Evolutionary conservation across 331 rosid species (phyloP).

Genomic region (Telfairia occidentalis): DNA sequence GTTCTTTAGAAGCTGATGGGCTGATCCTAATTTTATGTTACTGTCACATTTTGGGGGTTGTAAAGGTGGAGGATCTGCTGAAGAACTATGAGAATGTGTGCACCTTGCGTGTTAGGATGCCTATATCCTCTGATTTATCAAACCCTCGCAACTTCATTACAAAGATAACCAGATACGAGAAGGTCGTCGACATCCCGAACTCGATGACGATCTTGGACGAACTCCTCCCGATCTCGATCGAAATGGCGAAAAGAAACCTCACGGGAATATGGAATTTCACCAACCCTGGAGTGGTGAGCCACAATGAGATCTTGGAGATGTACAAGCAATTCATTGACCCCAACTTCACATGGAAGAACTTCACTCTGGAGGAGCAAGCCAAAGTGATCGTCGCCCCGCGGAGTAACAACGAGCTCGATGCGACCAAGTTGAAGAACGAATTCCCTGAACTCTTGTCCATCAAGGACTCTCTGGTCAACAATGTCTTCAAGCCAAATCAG

Average conservation of each 20-base stretch:
- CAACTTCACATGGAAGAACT: constrained; percentile 58
- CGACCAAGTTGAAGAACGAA: constrained; percentile 47
- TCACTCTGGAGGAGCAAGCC: constrained; percentile 79
- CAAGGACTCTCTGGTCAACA: constrained; percentile 71
- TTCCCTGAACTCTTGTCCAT: constrained; percentile 69
- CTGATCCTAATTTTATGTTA: not conserved
- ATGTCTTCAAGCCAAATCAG: constrained; percentile 60
- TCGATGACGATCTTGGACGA: constrained; percentile 84
- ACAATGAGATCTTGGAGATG: constrained; percentile 78
- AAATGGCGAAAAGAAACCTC: constrained; percentile 86
- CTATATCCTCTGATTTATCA: constrained; percentile 62
- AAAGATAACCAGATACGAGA: constrained; percentile 65
- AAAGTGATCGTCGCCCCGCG: constrained; percentile 77
- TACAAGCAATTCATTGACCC: constrained; percentile 58
- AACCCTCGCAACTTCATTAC: constrained; percentile 85
- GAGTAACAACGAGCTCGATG: constrained; percentile 79
- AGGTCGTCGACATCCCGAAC: constrained; percentile 78
- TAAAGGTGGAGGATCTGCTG: constrained; percentile 74
- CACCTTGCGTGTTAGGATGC: constrained; percentile 78
- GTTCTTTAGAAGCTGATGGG: not conserved
- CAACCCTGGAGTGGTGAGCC: constrained; percentile 86
- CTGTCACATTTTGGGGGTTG: not conserved
- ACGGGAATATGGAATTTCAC: constrained; percentile 90
- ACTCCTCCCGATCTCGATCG: constrained; percentile 67
- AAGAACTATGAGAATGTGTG: constrained; percentile 72